These are phyloP conservation scores for Plasmodium falciparum DNA, from an alignment of 169 alveolate genomes.

Conservation along the genomic window DNA sequence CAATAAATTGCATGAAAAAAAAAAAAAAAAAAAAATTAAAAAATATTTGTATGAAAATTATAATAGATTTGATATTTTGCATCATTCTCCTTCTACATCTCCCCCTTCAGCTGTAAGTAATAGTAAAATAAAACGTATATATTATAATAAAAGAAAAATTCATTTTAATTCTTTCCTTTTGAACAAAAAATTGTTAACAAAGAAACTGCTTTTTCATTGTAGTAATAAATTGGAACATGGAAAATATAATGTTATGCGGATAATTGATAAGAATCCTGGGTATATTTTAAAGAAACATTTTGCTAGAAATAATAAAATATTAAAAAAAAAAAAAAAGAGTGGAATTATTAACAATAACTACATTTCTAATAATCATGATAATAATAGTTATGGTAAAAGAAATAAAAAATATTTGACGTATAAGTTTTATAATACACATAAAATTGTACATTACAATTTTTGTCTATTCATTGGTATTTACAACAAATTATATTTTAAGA, in stretches of 20 bases:
- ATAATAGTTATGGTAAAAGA: neutral
- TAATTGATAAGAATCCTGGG: neutral
- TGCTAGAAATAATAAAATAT: neutral
- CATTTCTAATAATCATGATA: too few relatives aligned
- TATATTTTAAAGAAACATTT: neutral
- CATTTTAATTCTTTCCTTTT: neutral
- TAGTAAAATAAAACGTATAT: constrained; percentile 30
- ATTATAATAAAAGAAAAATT: neutral
- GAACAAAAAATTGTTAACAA: neutral
- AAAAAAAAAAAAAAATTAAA: neutral
- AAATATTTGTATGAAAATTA: neutral
- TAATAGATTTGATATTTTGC: neutral
- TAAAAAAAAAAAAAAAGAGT: neutral
- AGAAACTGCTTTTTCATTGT: neutral
- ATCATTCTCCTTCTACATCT: neutral
- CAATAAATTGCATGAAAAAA: neutral
- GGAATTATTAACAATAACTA: neutral
- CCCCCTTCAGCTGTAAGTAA: constrained; percentile 18
- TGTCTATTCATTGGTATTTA: constrained; percentile 48
- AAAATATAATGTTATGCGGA: neutral
- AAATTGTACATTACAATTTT: constrained; percentile 36
- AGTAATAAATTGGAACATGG: neutral
- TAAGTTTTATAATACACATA: constrained; percentile 19
- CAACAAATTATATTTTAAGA: constrained; percentile 19
- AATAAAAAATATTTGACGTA: constrained; percentile 20